phyloP scores from a whole-genome alignment of 805 yeast species.

The Maudiozyma barnettii region DNA sequence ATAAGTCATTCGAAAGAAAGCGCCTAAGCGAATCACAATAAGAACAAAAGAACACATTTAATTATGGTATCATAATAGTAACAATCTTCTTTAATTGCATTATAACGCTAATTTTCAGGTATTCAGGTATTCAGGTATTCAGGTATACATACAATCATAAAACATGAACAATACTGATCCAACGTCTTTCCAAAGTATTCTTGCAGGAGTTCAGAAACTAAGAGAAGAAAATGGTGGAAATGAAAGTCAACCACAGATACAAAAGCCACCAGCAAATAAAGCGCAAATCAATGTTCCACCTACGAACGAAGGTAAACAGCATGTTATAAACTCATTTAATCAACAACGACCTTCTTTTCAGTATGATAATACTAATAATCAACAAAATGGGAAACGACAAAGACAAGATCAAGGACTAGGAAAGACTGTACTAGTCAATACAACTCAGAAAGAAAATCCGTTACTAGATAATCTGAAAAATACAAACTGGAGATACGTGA shows the following conservation, averaged over 20 bases:
- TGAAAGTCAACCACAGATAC: background rate
- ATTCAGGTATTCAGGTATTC: too few species aligned
- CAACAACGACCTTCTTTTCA: constrained; percentile 12
- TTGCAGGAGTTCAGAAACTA: constrained; percentile 59
- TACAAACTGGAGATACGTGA: constrained; percentile 43
- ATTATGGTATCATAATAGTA: too few species aligned
- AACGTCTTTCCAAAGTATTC: constrained; percentile 59
- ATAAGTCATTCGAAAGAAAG: too few species aligned
- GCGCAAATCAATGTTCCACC: background rate
- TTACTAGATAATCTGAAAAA: constrained; percentile 45
- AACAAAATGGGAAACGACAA: constrained; percentile 1
- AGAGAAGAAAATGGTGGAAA: constrained; percentile 33
- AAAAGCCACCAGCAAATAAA: background rate
- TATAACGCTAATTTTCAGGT: too few species aligned
- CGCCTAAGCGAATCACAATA: too few species aligned
- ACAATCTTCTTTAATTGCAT: too few species aligned
- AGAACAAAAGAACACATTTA: too few species aligned
- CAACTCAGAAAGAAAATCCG: constrained; percentile 67
- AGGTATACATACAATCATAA: too few species aligned
- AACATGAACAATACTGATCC: constrained; percentile 35
- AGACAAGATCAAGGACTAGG: constrained; percentile 6
- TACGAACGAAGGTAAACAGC: background rate
- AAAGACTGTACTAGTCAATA: constrained; percentile 44
- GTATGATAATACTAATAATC: constrained; percentile 6
- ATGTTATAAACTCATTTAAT: constrained; percentile 14